Evolutionary conservation across 352 stramenopile genomes (phyloP), one percentile per base, ranked within the genome.

Genomic region (Blastocystis sp.): DNA sequence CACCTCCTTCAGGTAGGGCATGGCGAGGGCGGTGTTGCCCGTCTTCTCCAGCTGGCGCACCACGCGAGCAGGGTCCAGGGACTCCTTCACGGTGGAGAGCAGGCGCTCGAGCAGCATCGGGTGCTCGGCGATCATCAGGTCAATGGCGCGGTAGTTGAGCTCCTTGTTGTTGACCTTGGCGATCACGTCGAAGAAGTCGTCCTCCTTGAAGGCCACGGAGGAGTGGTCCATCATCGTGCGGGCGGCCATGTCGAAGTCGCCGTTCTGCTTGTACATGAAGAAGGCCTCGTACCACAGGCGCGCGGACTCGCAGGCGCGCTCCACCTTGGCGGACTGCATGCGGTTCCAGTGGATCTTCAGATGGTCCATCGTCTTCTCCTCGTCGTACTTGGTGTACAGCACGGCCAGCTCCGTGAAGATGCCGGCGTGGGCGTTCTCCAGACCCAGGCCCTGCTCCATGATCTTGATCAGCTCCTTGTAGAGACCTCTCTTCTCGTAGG

Each of bases 351-450:
- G 99, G 69, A 99, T 98, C 92, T 99, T 99, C 91, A 98, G 95
- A 91, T 99, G 97, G 90, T 99, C 97, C 96, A 99, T 99, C 28
- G 99, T 92, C 93, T 99, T 99, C 28, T 97, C 94, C 40, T 96
- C 96, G 74, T 97, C 91, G 93, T 99, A 98, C 92, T 99, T 99
- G 28, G 96, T 98, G 93, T 99, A 99, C 69, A 99, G 91, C 64
- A 99, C 96, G 60, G 95, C 97, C 64, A 99, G 93, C 92, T 99
- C 96, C 40, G 97, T 99, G 91, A 99, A 99, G 87, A 99, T 98
- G 70, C 97, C 97, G 89, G 97, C 95, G 91, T 99, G 97, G 38
- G 97, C 96, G 89, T 97, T 96, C 91, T 99, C 97, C 48, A 98
- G 90, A 77, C 96, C 96, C 89, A 99, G 93, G 84, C 97, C 97